Evolutionary conservation across 2,329 filamentous ascomycete genomes (phyloP), one percentile per base, ranked within the genome.

Genomic region (Xylariaceae sp.): DNA sequence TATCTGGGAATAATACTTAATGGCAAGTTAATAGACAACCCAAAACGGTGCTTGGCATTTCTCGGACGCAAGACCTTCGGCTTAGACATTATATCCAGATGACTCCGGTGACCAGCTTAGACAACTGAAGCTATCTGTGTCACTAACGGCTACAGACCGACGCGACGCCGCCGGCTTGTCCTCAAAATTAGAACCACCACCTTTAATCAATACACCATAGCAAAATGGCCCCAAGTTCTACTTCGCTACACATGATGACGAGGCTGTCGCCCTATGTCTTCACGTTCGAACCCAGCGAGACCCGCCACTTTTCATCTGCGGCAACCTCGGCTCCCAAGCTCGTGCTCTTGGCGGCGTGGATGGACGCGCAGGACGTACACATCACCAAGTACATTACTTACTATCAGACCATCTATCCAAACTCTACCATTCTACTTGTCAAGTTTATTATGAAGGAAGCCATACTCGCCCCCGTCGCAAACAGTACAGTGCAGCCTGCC

Each of bases 381-480:
- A 75, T 82, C 37, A 72, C 73, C 58, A 83, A 83, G 60, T 83
- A 82, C 63, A 71, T 79, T 23, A 61, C 70, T 3, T 68, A 70
- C 21, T 76, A 82, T 64, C 77, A 76, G 56, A 52, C 60, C 4
- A 62, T 75, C 15, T 81, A 76, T 64, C 78, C 79, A 1, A 64
- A 65, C 4, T 71, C 79, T 3, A 65, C 68, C 26, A 75, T 83
- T 45, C 68, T 83, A 24, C 70, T 83, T 21, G 61, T 80, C 59
- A 75, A 74, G 39, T 75, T 75, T 58, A 67, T 73, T 30, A 61
- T 72, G 27, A 60, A 62, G 27, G 70, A 77, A 47, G 64, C 74
- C 20, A 64, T 75, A 42, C 71, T 67, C 29, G 64, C 64, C 7
- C 64, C 64, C 15, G 61, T 64, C 10, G 68, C 71, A 21, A 69